Evolutionary conservation across 164 flowering plant species (phyloP), one percentile per base, ranked within the genome.

Genomic region (Nelumbo lutea): DNA sequence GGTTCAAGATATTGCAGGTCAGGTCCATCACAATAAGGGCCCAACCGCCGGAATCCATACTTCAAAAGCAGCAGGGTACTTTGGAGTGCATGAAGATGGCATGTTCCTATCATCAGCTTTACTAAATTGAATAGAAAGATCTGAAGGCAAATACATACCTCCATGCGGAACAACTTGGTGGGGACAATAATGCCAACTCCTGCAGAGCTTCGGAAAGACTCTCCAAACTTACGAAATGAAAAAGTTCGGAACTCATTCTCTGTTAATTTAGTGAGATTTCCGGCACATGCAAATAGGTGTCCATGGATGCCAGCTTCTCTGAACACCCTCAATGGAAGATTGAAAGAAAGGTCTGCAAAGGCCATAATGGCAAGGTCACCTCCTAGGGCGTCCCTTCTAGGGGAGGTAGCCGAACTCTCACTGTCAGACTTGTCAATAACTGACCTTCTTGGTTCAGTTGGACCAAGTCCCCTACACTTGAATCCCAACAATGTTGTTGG

Each of bases 341-440:
- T 83, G 72, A 94, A 94, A 43, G 98, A 91, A 59, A 95, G 79
- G 71, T 94, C 98, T 61, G 96, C 97, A 86, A 94, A 87, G 42
- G 89, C 86, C 68, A 93, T 82, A 43, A 90, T 75, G 42, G 97
- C 97, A 78, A 91, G 86, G 73, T 94, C 97, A 56, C 97, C 98
- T 59, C 98, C 98, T 70, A 91, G 68, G 70, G 66, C 80, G 82
- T 91, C 96, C 70, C 83, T 79, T 67, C 77, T 93, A 75, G 82
- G 48, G 65, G 64, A 48, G 57, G 75, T 38, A 57, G 76, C 82
- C 11, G 76, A 61, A 72, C 68, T 80, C 40, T 76, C 88, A 61
- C 68, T 80, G 70, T 66, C 56, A n/a, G 79, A 66, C 64, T 75
- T 77, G 57, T 78, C 79, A 61, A 55, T 64, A 39, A 67, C 50